These are phyloP conservation scores for Dalbergia cochinchinensis DNA, from an alignment of 306 rosid species.

Conservation along the genomic window DNA sequence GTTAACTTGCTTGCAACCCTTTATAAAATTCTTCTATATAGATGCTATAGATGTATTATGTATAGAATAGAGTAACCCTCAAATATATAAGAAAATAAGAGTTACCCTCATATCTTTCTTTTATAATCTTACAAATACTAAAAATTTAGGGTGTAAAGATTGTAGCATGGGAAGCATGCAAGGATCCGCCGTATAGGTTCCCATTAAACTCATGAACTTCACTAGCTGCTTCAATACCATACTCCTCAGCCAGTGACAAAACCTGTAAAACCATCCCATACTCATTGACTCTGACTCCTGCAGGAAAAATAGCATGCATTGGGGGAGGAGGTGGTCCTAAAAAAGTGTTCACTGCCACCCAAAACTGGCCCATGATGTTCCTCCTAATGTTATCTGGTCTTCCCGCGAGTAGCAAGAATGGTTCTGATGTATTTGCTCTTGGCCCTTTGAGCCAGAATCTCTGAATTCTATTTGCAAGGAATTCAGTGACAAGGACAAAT, in stretches of 20 bases:
- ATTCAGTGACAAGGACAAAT: constrained; percentile 53
- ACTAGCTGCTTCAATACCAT: constrained; percentile 39
- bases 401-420: constrained; percentile 35
- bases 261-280: constrained; percentile 11
- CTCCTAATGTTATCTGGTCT: constrained; percentile 51
- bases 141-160: constrained; percentile 18
- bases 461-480: constrained; percentile 28
- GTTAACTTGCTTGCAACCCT: no score
- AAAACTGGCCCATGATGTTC: constrained; percentile 42
- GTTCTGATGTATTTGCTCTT: constrained; percentile 40
- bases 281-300: constrained; percentile 34
- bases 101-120: background rate
- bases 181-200: constrained; percentile 38
- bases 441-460: constrained; percentile 54
- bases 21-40: no score
- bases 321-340: constrained; percentile 29
- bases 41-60: no score
- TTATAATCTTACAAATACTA: constrained; percentile 7
- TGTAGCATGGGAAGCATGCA: constrained; percentile 32
- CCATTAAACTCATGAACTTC: constrained; percentile 57
- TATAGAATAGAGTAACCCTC: background rate
- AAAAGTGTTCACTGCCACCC: constrained; percentile 50
- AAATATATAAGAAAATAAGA: no score
- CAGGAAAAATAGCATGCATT: constrained; percentile 5
- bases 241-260: constrained; percentile 37